Evolutionary conservation across 306 rosid genomes (phyloP).

Genomic region (Arachis stenosperma): DNA sequence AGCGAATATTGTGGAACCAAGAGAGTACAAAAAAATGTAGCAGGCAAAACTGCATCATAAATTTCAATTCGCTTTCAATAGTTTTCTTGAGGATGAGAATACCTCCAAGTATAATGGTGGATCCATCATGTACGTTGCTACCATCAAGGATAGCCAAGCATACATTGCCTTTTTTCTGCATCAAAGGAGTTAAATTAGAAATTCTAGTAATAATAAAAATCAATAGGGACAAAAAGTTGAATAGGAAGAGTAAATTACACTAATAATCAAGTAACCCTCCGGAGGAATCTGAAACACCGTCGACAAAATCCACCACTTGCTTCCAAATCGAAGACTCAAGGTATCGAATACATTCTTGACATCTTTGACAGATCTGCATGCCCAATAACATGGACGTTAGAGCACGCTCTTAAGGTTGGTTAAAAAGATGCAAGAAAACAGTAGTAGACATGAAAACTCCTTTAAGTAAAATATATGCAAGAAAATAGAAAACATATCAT

Average conservation of each 20-base stretch:
- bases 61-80: constrained; percentile 2
- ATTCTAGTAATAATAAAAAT: constrained; percentile 16
- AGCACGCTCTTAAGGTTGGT: constrained; percentile 19
- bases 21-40: background rate
- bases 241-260: constrained; percentile 47
- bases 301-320: constrained; percentile 76
- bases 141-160: constrained; percentile 87
- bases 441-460: background rate
- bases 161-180: constrained; percentile 78
- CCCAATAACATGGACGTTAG: constrained; percentile 32
- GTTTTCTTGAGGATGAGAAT: constrained; percentile 18
- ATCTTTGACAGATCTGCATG: constrained; percentile 69
- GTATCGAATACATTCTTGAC: constrained; percentile 69
- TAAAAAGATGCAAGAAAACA: constrained; percentile 33
- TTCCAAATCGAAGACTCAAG: constrained; percentile 65
- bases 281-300: constrained; percentile 65
- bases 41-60: background rate
- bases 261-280: constrained; percentile 73
- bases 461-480: constrained; percentile 24
- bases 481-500: constrained; percentile 8
- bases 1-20: no score
- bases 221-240: constrained; percentile 17
- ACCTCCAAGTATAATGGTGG: constrained; percentile 83
- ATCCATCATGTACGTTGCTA: constrained; percentile 70
- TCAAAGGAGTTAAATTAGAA: constrained; percentile 31